Conservation (phyloP, 371 early-diverging fungal genomes). For the Homolaphlyctis polyrhiza region DNA sequence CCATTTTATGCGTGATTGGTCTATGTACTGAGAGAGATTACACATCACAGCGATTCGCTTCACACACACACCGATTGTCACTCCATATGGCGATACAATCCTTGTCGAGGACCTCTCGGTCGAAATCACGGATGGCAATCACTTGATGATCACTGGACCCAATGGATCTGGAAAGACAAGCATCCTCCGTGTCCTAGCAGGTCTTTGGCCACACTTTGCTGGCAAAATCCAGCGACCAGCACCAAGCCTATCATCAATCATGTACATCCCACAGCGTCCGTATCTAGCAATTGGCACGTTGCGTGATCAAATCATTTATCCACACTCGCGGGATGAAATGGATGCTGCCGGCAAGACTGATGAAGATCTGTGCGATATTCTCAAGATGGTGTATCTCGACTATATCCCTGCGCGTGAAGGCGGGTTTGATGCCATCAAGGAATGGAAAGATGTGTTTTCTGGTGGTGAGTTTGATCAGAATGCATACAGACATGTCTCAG, state of each 20-base stretch:
- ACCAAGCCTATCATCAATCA: conserved; percentile 51
- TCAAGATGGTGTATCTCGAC: conserved; percentile 40
- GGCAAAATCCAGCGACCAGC: conserved; percentile 65
- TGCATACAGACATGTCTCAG: too few relatives aligned
- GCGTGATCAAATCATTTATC: conserved; percentile 71
- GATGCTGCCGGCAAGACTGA: conserved; percentile 31
- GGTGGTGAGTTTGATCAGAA: conserved; percentile 32
- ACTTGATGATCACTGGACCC: conserved; percentile 66
- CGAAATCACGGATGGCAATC: conserved; percentile 34
- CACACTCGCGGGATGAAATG: conserved; percentile 39
- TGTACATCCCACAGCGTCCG: conserved; percentile 87
- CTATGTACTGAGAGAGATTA: too few relatives aligned
- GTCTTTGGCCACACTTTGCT: conserved; percentile 82
- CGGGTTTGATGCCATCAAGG: conserved; percentile 47
- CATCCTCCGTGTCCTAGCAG: conserved; percentile 73
- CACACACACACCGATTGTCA: conserved; percentile 35
- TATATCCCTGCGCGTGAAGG: conserved; percentile 46
- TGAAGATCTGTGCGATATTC: conserved; percentile 32
- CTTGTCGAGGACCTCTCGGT: conserved; percentile 38
- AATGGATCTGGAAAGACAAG: conserved; percentile 82
- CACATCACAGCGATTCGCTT: conserved; percentile 31
- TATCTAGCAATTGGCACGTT: conserved; percentile 80
- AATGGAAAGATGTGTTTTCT: conserved; percentile 54
- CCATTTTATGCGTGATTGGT: not conserved
- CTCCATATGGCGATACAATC: conserved; percentile 45